Evolutionary conservation across 2,329 filamentous ascomycete species (phyloP), one percentile per base, ranked within the genome.

Genomic region (Diaporthe sp.): DNA sequence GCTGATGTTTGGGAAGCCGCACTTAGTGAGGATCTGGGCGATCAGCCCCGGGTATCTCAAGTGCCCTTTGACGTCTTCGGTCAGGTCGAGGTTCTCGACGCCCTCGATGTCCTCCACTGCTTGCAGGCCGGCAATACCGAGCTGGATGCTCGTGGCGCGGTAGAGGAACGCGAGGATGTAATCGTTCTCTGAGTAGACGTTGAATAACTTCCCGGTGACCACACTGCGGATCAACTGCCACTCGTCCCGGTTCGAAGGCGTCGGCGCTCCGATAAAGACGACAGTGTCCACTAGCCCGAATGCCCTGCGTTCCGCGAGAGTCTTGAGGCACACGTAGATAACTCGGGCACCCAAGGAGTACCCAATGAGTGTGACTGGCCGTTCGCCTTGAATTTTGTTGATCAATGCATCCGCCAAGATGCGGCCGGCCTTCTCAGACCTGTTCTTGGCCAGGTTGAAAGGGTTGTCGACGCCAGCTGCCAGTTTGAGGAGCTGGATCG

Each of bases 81-180:
- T 90, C 34, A 91, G 82, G 74, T 91, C 83, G 22, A 91, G 79
- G 76, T 91, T 91, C 76, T 88, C 83, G 81, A 97, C 88, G 3
- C 93, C 93, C 7, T 90, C 88, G 22, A 96, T 90, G 12, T 88
- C 90, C 75, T 91, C 80, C 34, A 97, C 90, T 44, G 91, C 88
- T 82, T 98, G 94, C 1, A 98, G 86, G 0, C 96, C 96, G 0
- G 95, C 95, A 57, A 98, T 91, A 4, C 96, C 96, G 55, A 94
- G 89, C 78, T 97, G 93, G 39, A 98, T 90, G 75, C 93, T 95
- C 55, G 94, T 95, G 3, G 95, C 93, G 60, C 96, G 92, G 83
- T 98, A 98, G 25, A 98, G 87, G 82, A 98, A 96, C 1, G 92
- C 95, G 1, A 98, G 91, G 44, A 98, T 92, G 80, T 95, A 94